Percentiles rank a stretch among this genome's conserved stretches.
Conservation (phyloP, 2,329 filamentous ascomycete genomes). For the Juglanconis sp. region DNA sequence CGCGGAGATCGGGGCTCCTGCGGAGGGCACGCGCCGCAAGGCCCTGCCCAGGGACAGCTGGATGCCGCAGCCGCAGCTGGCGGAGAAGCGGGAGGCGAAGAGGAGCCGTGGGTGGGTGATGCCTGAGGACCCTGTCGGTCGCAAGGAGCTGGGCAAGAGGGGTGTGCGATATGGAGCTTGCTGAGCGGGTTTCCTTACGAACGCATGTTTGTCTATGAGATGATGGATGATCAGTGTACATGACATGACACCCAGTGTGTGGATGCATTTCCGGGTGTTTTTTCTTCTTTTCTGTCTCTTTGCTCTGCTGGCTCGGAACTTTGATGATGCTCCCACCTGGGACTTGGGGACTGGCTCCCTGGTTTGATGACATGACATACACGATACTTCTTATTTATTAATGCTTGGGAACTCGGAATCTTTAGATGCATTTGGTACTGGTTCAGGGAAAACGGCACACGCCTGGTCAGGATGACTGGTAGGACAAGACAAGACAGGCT, state of each 20-base stretch:
- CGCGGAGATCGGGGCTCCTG: constrained; percentile 71
- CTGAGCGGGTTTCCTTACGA: constrained; percentile 2
- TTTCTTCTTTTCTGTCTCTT: not conserved
- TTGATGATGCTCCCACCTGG: not conserved
- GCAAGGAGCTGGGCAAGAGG: constrained; percentile 68
- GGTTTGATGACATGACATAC: not conserved
- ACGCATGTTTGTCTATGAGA: not conserved
- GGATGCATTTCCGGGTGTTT: not conserved
- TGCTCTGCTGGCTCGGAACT: not conserved
- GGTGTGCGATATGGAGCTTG: constrained; percentile 53
- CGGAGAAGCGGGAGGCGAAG: constrained; percentile 75
- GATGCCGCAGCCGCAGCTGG: constrained; percentile 71
- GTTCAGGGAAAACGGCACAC: not conserved
- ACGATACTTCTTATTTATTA: not conserved
- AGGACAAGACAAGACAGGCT: not conserved
- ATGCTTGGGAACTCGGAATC: not conserved
- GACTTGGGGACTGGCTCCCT: not conserved
- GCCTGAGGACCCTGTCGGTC: constrained; percentile 69
- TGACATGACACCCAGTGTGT: not conserved
- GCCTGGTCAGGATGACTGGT: not conserved
- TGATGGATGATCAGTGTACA: not conserved
- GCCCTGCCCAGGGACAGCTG: constrained; percentile 67
- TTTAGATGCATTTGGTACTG: not conserved
- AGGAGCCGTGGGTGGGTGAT: constrained; percentile 69
- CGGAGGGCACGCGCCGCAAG: constrained; percentile 69